These are phyloP conservation scores for Penicillium soppii DNA, from an alignment of 495 filamentous ascomycete genomes.

Conservation along the genomic window DNA sequence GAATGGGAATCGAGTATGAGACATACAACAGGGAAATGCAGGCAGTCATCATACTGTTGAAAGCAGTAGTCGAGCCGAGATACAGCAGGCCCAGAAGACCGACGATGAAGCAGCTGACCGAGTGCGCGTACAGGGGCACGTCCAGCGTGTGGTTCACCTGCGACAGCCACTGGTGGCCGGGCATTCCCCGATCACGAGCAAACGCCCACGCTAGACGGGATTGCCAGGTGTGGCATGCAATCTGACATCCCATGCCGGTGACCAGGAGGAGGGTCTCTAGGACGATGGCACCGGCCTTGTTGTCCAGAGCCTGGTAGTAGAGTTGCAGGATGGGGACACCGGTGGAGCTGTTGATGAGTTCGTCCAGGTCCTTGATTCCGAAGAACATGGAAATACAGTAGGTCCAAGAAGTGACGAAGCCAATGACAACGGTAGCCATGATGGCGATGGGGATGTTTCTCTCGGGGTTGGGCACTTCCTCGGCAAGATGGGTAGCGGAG, in stretches of 20 bases:
- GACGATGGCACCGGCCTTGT: slow-evolving; percentile 54
- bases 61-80: slow-evolving; percentile 50
- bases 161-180: slow-evolving; percentile 45
- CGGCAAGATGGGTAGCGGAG: slow-evolving; percentile 61
- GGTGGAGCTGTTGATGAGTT: slow-evolving; percentile 48
- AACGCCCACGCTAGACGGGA: slow-evolving; percentile 61
- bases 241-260: slow-evolving; percentile 54
- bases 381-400: slow-evolving; percentile 61
- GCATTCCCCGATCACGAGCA: slow-evolving; percentile 57
- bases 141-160: slow-evolving; percentile 49
- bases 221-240: slow-evolving; percentile 58
- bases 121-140: slow-evolving; percentile 55
- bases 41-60: slow-evolving; percentile 57
- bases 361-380: slow-evolving; percentile 50
- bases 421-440: slow-evolving; percentile 58
- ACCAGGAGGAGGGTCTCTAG: slow-evolving; percentile 54
- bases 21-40: slow-evolving; percentile 53
- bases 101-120: slow-evolving; percentile 48
- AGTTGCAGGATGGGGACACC: slow-evolving; percentile 57
- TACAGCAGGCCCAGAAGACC: slow-evolving; percentile 54
- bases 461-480: slow-evolving; percentile 55
- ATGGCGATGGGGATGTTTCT: slow-evolving; percentile 51
- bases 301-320: slow-evolving; percentile 54
- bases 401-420: slow-evolving; percentile 56
- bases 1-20: slow-evolving; percentile 50